These are phyloP conservation scores for Neurospora sp. DNA, from an alignment of 495 filamentous ascomycete species.

Conservation along the genomic window DNA sequence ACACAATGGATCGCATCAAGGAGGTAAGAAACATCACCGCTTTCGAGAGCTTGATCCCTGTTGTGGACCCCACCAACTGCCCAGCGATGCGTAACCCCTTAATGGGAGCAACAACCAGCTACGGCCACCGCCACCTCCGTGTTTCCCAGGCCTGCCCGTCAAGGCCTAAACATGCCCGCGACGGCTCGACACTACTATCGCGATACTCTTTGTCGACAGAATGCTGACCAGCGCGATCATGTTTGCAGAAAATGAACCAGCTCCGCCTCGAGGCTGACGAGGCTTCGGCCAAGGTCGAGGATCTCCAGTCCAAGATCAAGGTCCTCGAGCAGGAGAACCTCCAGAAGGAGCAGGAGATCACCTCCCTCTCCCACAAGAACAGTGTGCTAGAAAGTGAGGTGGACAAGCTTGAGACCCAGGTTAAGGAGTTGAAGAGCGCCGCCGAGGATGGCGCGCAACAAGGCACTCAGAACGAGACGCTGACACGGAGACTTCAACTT, in stretches of 20 bases:
- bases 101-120: not conserved
- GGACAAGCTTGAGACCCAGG: slow-evolving; percentile 70
- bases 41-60: slow-evolving; percentile 21
- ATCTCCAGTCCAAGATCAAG: slow-evolving; percentile 80
- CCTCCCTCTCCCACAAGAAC: slow-evolving; percentile 87
- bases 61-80: slow-evolving; percentile 33
- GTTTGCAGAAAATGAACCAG: slow-evolving; percentile 72
- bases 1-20: slow-evolving; percentile 66
- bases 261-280: slow-evolving; percentile 91
- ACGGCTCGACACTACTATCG: not conserved
- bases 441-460: slow-evolving; percentile 64
- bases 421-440: slow-evolving; percentile 70
- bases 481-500: slow-evolving; percentile 86
- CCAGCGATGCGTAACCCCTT: slow-evolving; percentile 7
- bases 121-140: slow-evolving; percentile 1
- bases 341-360: slow-evolving; percentile 94
- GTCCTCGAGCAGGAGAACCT: slow-evolving; percentile 88
- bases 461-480: slow-evolving; percentile 75
- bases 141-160: not conserved
- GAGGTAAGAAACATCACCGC: slow-evolving; percentile 49
- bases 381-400: slow-evolving; percentile 76
- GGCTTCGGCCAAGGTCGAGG: slow-evolving; percentile 65
- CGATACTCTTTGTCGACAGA: not conserved
- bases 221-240: slow-evolving; percentile 15
- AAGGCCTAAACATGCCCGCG: not conserved